Percentiles rank a stretch among this genome's conserved stretches.
Conservation (phyloP, 225 moss, liverwort and hornwort genomes). For the Physcomitrium patens region DNA sequence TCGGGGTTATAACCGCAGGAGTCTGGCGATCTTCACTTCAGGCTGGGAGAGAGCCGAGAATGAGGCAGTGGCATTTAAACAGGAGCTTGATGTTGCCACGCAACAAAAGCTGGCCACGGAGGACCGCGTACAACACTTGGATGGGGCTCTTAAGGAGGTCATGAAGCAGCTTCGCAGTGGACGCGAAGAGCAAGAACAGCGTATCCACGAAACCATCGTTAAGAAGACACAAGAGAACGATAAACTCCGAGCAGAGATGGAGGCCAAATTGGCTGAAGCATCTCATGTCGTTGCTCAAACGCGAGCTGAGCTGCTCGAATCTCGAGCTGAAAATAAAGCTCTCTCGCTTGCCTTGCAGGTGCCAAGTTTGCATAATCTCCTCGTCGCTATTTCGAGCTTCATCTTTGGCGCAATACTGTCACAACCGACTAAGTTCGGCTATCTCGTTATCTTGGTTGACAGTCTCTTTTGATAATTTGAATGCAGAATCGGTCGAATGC, state of each 20-base stretch:
- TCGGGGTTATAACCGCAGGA: not conserved
- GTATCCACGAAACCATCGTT: slow-evolving; percentile 59
- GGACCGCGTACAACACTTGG: slow-evolving; percentile 78
- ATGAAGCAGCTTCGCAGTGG: slow-evolving; percentile 75
- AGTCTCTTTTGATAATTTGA: slow-evolving; percentile 15
- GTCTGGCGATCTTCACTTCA: slow-evolving; percentile 23
- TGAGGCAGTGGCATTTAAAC: slow-evolving; percentile 61
- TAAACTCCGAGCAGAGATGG: slow-evolving; percentile 70
- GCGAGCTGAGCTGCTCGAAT: slow-evolving; percentile 55
- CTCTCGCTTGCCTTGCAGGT: slow-evolving; percentile 60
- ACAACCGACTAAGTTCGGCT: slow-evolving; percentile 4
- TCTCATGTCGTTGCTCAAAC: slow-evolving; percentile 47
- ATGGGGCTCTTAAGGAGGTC: slow-evolving; percentile 82
- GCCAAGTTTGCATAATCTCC: not conserved
- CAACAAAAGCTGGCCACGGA: slow-evolving; percentile 74
- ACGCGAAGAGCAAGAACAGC: slow-evolving; percentile 80
- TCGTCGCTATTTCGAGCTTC: not conserved
- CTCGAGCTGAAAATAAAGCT: slow-evolving; percentile 50
- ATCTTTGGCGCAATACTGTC: not conserved
- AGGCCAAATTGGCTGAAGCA: slow-evolving; percentile 63
- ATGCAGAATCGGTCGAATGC: slow-evolving; percentile 51
- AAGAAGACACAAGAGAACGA: slow-evolving; percentile 73
- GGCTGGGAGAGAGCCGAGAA: slow-evolving; percentile 89
- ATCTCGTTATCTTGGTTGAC: slow-evolving; percentile 21
- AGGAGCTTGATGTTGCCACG: slow-evolving; percentile 53